Base-by-base conservation (phyloP, 805 yeast species). In the Kazachstania taianensis region DNA sequence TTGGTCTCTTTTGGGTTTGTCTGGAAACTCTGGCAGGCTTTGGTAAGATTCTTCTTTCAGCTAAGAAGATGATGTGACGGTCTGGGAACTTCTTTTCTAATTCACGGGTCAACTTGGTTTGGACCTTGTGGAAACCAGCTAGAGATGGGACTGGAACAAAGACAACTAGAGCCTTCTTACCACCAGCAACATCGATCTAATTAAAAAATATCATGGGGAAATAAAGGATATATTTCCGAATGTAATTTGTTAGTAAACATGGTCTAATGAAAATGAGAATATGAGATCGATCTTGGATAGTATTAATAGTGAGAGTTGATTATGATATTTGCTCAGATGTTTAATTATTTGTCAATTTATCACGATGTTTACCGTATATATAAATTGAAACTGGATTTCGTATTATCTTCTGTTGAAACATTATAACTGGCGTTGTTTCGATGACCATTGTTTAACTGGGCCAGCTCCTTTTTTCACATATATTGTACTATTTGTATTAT, bases 81-180 rank as follows among this genome's bases (percentile, higher is more conserved):
- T 89, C 98, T 67, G 96, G 94, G 87, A 89, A 92, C 77, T 92
- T 89, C 94, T 89, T 89, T 77, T 89, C 98, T 69, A 89, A 82
- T 78, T 89, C 98, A 75, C 97, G 89, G 75, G 96, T 85, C 68
- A 89, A 81, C 73, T 87, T 82, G 61, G 76, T 76, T 78, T 89
- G 98, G 63, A 89, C 94, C 75, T 81, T 85, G 84, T 87, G 96
- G 89, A 85, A 85, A 55, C 81, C 79, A 55, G 76, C 61, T 66
- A 86, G 78, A 61, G 84, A 75, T 71, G 97, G 96, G 57, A 82
- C 94, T 69, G 98, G 98, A 59, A 89, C 96, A 65, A 92, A 89
- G 73, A 92, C 73, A 68, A 87, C 95, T 67, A 92, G 79, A 60
- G 96, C 97, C 75, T 85, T 85, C 81, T 89, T 89, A 75, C 96